These are phyloP conservation scores for Solanum virginianum DNA, from an alignment of 257 asterid species.

Conservation along the genomic window DNA sequence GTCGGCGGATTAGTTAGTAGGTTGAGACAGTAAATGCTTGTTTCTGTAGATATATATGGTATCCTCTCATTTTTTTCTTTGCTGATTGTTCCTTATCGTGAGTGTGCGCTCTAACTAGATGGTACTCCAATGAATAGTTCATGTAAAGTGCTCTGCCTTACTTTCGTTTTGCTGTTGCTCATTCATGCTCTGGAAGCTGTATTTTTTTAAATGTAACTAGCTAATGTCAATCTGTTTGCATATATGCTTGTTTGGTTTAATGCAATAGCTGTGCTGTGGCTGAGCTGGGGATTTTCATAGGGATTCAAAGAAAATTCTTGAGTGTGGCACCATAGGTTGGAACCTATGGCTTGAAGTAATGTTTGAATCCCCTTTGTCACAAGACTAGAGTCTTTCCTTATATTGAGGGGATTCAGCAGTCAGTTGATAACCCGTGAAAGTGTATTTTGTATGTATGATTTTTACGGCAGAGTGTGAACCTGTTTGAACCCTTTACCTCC, in stretches of 20 bases:
- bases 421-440: no score
- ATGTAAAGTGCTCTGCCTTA: not conserved
- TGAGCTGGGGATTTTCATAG: not conserved
- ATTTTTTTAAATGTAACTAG: not conserved
- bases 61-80: not conserved
- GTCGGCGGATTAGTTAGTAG: not conserved
- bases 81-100: not conserved
- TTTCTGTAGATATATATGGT: not conserved
- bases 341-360: not conserved
- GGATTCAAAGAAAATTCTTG: not conserved
- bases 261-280: not conserved
- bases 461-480: not conserved
- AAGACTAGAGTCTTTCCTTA: not conserved
- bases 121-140: not conserved
- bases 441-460: not conserved
- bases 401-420: not conserved
- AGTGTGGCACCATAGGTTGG: not conserved
- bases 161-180: fast-evolving
- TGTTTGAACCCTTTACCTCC: no score
- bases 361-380: not conserved
- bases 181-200: not conserved
- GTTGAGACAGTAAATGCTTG: not conserved
- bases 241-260: not conserved
- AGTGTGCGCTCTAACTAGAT: not conserved
- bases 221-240: no score